Base-by-base conservation (phyloP, 441 rosid species). In the Arabidopsis hybrid region DNA sequence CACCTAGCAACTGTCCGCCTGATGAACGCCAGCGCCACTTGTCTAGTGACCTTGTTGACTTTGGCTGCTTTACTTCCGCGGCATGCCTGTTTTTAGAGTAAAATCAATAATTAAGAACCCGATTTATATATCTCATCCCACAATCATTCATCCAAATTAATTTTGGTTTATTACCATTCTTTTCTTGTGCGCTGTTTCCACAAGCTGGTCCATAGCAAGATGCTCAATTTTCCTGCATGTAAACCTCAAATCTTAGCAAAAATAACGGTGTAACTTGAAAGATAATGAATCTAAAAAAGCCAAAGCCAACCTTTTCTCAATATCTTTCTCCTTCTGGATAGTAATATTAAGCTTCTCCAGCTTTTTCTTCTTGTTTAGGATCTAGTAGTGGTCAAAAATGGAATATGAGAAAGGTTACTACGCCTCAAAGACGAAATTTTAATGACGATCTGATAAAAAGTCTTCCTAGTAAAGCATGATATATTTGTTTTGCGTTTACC, bases 151-250 rank as follows among this genome's bases (percentile, higher is more conserved):
- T 43, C 11, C 68, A 50, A 35, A 46, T 46, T 2, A n/a, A 6
- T n/a, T 3, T 6, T 46, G 50, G 50, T 46, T 45, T 46, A 17
- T 74, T 87, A 95, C 99, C 99, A 88, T 64, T 81, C 89, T 78
- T 83, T 87, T 91, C 77, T 71, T 89, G 83, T 89, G 88, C 68
- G 97, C 97, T 79, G 85, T 86, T 85, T 91, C 90, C 63, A 91
- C 76, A 77, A 91, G 96, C 73, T 89, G 95, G 74, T 92, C 89
- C 91, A 95, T 87, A 36, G 97, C 99, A 61, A 79, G 78, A 62
- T 83, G 80, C 83, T 88, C 99, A 45, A 81, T 49, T 51, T 79
- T 87, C 87, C 99, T 95, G 92, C 84, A 83, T 65, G 65, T 38
- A 13, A 65, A 70, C 63, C 46, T 47, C 47, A 72, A 63, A 76